Conservation (phyloP, 1,139 yeast genomes). For the Wickerhamomyces sp. region DNA sequence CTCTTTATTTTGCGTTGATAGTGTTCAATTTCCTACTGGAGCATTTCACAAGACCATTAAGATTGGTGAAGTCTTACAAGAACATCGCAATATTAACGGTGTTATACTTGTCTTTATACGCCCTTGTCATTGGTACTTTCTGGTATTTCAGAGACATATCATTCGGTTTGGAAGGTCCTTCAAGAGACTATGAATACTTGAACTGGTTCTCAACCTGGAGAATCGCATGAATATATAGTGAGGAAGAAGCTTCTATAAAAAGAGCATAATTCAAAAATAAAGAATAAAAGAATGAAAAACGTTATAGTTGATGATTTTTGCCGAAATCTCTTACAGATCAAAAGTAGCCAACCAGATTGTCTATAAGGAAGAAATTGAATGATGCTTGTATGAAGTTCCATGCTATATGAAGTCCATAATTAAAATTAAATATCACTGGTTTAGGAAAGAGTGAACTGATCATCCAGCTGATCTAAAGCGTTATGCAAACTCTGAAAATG, state of each 20-base stretch:
- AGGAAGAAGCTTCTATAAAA: no score
- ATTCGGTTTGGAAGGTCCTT: conserved; percentile 88
- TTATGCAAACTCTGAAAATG: conserved; percentile 20
- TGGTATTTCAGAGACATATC: conserved; percentile 71
- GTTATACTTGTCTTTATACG: conserved; percentile 42
- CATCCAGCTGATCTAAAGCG: conserved; percentile 14
- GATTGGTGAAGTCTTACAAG: conserved; percentile 28
- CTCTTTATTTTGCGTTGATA: conserved; percentile 89
- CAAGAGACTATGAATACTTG: conserved; percentile 60
- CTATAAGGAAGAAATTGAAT: no score
- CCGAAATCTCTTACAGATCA: no score
- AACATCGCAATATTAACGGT: conserved; percentile 27
- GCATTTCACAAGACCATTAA: conserved; percentile 44
- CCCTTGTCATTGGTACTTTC: conserved; percentile 61
- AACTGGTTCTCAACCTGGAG: conserved; percentile 78
- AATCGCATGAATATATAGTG: conserved; percentile 26
- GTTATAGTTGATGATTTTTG: no score
- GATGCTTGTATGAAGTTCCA: no score
- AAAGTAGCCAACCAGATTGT: no score
- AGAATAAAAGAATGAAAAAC: no score
- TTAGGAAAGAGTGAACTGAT: conserved; percentile 1
- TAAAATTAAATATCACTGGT: background rate
- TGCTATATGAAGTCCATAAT: background rate
- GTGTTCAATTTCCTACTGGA: conserved; percentile 76
- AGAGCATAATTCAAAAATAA: no score